A percentile compares a stretch with the other conserved stretches of the same genome.
Evolutionary conservation across 768 basidiomycete genomes (phyloP).

Genomic region (Podaxis mareebaensis): DNA sequence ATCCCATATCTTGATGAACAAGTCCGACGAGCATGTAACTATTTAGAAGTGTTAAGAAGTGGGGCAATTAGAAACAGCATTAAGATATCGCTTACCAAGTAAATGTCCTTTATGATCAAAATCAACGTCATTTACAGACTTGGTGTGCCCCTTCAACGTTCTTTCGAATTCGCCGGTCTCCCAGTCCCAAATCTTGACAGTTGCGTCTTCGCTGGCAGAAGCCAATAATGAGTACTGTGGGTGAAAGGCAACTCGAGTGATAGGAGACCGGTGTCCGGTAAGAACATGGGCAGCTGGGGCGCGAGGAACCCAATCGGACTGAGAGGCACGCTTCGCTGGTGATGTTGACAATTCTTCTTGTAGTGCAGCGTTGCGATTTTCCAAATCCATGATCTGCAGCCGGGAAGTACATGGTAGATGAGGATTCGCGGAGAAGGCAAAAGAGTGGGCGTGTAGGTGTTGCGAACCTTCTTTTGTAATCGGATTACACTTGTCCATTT

Average conservation of each 20-base stretch:
- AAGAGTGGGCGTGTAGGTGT: conserved; percentile 5
- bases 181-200: conserved; percentile 96
- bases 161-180: conserved; percentile 92
- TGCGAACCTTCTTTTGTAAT: conserved; percentile 85
- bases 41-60: conserved; percentile 22
- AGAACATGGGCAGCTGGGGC: conserved; percentile 80
- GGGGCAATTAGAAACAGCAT: neutral
- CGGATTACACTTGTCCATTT: conserved; percentile 98
- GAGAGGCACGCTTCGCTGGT: conserved; percentile 54
- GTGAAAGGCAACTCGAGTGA: conserved; percentile 84
- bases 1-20: conserved; percentile 94
- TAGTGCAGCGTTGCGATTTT: conserved; percentile 76
- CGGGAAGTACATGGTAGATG: conserved; percentile 15
- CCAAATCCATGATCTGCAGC: conserved; percentile 89
- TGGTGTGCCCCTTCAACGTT: conserved; percentile 91
- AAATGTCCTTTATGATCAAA: conserved; percentile 85
- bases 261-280: conserved; percentile 72
- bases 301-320: conserved; percentile 87
- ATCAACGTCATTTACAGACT: conserved; percentile 83
- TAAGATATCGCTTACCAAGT: conserved; percentile 53
- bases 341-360: conserved; percentile 67
- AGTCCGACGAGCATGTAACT: conserved; percentile 77
- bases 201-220: conserved; percentile 86
- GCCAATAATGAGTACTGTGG: conserved; percentile 82
- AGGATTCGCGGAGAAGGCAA: neutral